phyloP scores from a whole-genome alignment of 805 yeast species.

The Candida andamanensis region DNA sequence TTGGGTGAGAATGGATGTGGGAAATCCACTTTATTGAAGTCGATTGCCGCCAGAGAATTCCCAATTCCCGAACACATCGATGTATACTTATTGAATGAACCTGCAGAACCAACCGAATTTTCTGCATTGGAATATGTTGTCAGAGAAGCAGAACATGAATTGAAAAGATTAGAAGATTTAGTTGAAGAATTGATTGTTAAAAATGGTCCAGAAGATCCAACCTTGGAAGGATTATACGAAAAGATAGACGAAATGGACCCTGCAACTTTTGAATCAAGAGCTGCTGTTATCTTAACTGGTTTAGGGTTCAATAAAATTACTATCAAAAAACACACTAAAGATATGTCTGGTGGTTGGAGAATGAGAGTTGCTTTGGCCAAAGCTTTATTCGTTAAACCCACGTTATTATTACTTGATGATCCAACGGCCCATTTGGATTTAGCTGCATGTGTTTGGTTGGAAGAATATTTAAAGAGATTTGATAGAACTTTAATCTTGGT shows the following conservation, averaged over 20 bases:
- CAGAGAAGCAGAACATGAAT: constrained; percentile 89
- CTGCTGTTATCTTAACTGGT: constrained; percentile 94
- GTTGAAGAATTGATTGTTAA: constrained; percentile 85
- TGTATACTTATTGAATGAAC: constrained; percentile 90
- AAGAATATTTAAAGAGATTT: constrained; percentile 91
- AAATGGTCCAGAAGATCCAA: constrained; percentile 90
- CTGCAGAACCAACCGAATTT: constrained; percentile 89
- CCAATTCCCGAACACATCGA: constrained; percentile 93
- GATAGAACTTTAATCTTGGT: constrained; percentile 91
- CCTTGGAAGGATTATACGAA: constrained; percentile 86
- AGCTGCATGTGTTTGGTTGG: constrained; percentile 99
- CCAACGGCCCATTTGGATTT: constrained; percentile 99
- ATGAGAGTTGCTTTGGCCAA: constrained; percentile 99
- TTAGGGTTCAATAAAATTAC: constrained; percentile 88
- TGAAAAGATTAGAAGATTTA: constrained; percentile 83
- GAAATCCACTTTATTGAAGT: constrained; percentile 89
- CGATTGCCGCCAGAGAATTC: constrained; percentile 92
- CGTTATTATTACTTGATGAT: constrained; percentile 89
- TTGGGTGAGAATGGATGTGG: constrained; percentile 99
- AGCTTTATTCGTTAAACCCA: constrained; percentile 97
- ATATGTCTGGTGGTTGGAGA: constrained; percentile 99
- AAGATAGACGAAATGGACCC: constrained; percentile 96
- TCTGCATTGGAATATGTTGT: constrained; percentile 96
- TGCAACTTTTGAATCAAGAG: constrained; percentile 91
- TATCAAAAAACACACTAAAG: constrained; percentile 90